Base-by-base conservation (phyloP, 805 yeast genomes). In the Hanseniaspora jakobsenii region DNA sequence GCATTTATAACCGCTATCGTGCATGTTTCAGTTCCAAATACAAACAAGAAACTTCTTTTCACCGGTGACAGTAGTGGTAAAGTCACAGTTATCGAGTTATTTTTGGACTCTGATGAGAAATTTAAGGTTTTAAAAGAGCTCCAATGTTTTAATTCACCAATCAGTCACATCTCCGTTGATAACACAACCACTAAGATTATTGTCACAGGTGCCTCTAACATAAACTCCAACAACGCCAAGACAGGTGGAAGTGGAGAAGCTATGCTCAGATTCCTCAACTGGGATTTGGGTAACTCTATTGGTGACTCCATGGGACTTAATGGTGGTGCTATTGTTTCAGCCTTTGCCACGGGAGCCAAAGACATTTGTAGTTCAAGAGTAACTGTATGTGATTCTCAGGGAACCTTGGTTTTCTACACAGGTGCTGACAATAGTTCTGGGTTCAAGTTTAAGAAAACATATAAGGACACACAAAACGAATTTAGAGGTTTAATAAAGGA, bases 231-330 rank as follows among this genome's bases (percentile, higher is more conserved):
- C 29, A 26, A 27, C 16, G 23, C 45, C 7, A 26, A 28, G 8
- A 14, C 32, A 21, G 9, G 30, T 35, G 22, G 32, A 10, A 42
- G 22, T 23, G 31, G 29, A 8, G 39, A 42, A n/a, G 34, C 37
- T 21, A 9, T 42, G 4, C 16, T 42, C 8, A 34, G 39, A 35
- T 42, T 42, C 23, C 28, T 42, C 13, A 42, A 42, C 10, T 81
- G 81, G 73, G 99, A 91, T 57, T 73, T 94, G 1, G 98, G 98
- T 49, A 91, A 91, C 62, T 76, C 95, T n/a, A 77, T 91, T 35
- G 99, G 98, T 45, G 97, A 91, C 35, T 35, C 46, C 13, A 42
- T 42, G 38, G 46, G 46, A 24, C 26, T 37, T 12, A 42, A 42
- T 35, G 46, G 46, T 3, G 19, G 38, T 22, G 37, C 35, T 8